Percentiles rank a stretch among this genome's conserved stretches.
These are phyloP conservation scores for Suillus paluster DNA, from an alignment of 768 basidiomycete species.

Conservation along the genomic window DNA sequence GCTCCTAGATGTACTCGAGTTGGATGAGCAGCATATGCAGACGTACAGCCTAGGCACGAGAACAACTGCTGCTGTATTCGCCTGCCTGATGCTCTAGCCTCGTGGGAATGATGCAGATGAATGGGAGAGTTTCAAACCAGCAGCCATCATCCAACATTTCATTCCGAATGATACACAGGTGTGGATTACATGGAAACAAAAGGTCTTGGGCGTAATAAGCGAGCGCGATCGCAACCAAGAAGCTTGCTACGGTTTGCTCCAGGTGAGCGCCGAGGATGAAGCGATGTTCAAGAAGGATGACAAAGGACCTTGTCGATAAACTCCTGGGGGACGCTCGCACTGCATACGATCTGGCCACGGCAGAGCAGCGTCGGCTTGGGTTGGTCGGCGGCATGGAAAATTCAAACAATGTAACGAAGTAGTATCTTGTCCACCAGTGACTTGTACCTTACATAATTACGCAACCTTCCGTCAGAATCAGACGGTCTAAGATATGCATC, in stretches of 20 bases:
- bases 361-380: neutral
- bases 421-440: no score
- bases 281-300: neutral
- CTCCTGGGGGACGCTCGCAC: neutral
- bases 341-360: neutral
- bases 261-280: neutral
- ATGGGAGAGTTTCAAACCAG: neutral
- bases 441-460: neutral
- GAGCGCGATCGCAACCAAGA: neutral
- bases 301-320: neutral
- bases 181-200: constrained; percentile 8
- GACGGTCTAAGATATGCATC: neutral
- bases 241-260: neutral
- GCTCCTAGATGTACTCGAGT: constrained; percentile 12
- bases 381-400: neutral
- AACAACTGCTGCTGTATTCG: constrained; percentile 12
- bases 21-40: constrained; percentile 1
- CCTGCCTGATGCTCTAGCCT: constrained; percentile 7
- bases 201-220: neutral
- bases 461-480: neutral
- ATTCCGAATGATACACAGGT: constrained; percentile 13
- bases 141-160: constrained; percentile 7
- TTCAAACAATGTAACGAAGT: neutral
- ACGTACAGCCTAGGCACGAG: constrained; percentile 12
- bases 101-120: neutral